Percentiles rank a stretch among this genome's conserved stretches.
Evolutionary conservation across 805 yeast genomes (phyloP).

Genomic region (Candida schatavii): DNA sequence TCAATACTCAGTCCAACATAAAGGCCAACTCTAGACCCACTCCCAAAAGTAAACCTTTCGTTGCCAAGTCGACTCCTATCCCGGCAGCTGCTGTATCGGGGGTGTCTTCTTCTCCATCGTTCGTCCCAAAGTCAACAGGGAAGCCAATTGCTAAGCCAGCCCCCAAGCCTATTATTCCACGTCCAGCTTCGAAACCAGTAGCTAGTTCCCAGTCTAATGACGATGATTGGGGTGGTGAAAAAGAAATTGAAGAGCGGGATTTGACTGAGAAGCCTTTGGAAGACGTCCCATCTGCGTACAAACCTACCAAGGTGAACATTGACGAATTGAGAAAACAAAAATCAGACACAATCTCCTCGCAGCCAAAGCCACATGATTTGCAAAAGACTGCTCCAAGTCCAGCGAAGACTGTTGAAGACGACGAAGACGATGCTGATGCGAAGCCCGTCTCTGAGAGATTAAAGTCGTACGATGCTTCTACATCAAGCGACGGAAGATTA

Average conservation of each 20-base stretch:
- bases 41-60: constrained; percentile 22
- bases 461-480: constrained; percentile 21
- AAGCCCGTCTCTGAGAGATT: constrained; percentile 47
- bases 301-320: constrained; percentile 63
- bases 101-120: constrained; percentile 12
- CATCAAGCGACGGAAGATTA: constrained; percentile 46
- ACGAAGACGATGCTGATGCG: constrained; percentile 40
- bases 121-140: constrained; percentile 4
- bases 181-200: constrained; percentile 24
- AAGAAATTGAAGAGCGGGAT: constrained; percentile 54
- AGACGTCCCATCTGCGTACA: constrained; percentile 59
- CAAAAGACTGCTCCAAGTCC: constrained; percentile 9
- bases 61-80: constrained; percentile 28
- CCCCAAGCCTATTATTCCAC: constrained; percentile 40
- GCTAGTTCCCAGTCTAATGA: constrained; percentile 23
- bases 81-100: constrained; percentile 18
- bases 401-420: constrained; percentile 6
- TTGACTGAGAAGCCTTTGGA: constrained; percentile 49
- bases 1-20: constrained; percentile 34
- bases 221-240: constrained; percentile 75
- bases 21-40: constrained; percentile 10
- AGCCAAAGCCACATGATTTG: constrained; percentile 24
- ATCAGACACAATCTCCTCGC: constrained; percentile 44
- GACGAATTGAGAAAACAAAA: constrained; percentile 50
- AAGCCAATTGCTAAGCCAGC: constrained; percentile 25